phyloP scores from a whole-genome alignment of 306 rosid species.

The Pyrus bretschneideri region DNA sequence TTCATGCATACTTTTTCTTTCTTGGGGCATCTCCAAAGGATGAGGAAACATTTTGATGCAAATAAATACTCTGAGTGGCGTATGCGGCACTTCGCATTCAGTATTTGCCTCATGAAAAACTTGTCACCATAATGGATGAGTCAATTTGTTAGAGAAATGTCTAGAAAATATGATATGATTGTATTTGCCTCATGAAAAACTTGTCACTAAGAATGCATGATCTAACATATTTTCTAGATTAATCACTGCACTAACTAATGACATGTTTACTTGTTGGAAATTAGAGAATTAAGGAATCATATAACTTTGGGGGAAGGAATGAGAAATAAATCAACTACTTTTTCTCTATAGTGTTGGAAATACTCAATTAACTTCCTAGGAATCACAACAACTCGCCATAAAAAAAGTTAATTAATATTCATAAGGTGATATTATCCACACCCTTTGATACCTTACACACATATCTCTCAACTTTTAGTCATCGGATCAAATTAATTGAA shows the following conservation, averaged over 20 bases:
- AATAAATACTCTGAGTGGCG: neutral
- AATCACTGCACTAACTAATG: neutral
- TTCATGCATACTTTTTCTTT: neutral
- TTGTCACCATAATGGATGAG: neutral
- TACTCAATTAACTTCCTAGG: neutral
- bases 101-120: neutral
- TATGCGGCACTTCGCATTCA: neutral
- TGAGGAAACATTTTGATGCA: neutral
- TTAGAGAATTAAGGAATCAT: neutral
- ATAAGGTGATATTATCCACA: neutral
- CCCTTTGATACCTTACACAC: no score
- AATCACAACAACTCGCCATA: neutral
- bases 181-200: no score
- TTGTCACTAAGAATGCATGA: neutral
- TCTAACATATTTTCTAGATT: neutral
- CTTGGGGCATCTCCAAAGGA: neutral
- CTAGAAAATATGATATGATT: neutral
- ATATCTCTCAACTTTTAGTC: no score
- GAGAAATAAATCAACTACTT: no score
- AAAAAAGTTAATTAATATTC: neutral
- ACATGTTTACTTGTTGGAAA: neutral
- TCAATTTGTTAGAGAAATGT: neutral
- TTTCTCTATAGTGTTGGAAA: neutral
- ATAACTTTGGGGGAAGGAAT: neutral
- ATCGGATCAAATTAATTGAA: no score